Percentiles rank a stretch among this genome's conserved stretches.
phyloP scores from a whole-genome alignment of 352 stramenopile genomes.

The Globisporangium solare region DNA sequence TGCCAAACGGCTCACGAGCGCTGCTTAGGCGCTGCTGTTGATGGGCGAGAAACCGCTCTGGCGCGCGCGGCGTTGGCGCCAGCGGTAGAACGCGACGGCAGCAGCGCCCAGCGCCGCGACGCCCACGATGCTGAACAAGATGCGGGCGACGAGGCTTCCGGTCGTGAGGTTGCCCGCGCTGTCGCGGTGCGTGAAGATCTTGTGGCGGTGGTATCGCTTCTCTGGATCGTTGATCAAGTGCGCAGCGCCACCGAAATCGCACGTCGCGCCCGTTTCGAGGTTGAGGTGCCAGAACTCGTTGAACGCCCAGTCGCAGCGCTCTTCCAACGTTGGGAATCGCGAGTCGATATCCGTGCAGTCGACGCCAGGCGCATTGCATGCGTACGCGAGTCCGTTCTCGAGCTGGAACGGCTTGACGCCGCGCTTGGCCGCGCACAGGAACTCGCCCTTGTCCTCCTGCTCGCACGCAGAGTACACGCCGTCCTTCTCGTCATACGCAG shows the following conservation, averaged over 20 bases:
- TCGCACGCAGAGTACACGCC: conserved; percentile 64
- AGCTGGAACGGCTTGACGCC: conserved; percentile 52
- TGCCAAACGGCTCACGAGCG: no score
- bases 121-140: conserved; percentile 16
- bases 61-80: conserved; percentile 16
- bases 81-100: conserved; percentile 16
- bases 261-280: conserved; percentile 58
- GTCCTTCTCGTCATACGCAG: conserved; percentile 41
- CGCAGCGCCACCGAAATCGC: conserved; percentile 64
- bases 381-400: conserved; percentile 47
- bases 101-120: conserved; percentile 12
- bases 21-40: conserved; percentile 20
- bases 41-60: conserved; percentile 48
- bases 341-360: conserved; percentile 49
- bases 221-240: conserved; percentile 38
- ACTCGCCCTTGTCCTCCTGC: conserved; percentile 67
- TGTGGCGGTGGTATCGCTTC: background rate
- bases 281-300: conserved; percentile 70
- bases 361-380: conserved; percentile 41
- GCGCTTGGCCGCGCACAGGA: conserved; percentile 66
- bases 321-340: conserved; percentile 44
- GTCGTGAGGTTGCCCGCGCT: background rate
- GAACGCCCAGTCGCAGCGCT: conserved; percentile 67
- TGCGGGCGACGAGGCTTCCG: background rate
- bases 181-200: background rate